phyloP scores from a whole-genome alignment of 495 filamentous ascomycete genomes.

The Thozetella sp. region DNA sequence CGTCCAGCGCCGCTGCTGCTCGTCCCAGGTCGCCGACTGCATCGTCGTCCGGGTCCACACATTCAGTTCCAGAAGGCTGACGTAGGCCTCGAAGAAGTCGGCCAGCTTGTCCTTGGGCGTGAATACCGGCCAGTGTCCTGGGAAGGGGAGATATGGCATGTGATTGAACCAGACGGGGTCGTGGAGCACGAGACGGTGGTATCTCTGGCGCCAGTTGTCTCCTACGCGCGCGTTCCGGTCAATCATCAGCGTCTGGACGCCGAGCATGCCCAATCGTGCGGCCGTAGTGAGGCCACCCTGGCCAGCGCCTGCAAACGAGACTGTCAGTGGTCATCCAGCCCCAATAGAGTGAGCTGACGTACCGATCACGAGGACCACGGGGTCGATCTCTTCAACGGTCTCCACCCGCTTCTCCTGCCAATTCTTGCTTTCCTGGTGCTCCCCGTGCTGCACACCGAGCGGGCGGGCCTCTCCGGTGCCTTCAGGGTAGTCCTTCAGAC shows the following conservation, averaged over 20 bases:
- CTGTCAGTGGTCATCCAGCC: constrained; percentile 7
- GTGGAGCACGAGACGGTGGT: constrained; percentile 66
- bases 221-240: constrained; percentile 68
- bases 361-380: constrained; percentile 70
- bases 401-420: constrained; percentile 65
- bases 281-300: constrained; percentile 62
- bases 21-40: constrained; percentile 53
- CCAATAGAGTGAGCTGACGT: constrained; percentile 17
- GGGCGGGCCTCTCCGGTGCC: constrained; percentile 45
- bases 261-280: constrained; percentile 74
- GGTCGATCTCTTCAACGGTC: constrained; percentile 54
- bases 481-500: constrained; percentile 54
- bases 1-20: constrained; percentile 60
- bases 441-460: constrained; percentile 53
- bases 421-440: constrained; percentile 44
- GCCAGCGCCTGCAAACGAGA: constrained; percentile 41
- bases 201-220: constrained; percentile 76
- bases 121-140: constrained; percentile 67
- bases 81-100: constrained; percentile 80
- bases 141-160: constrained; percentile 73
- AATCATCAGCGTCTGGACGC: constrained; percentile 63
- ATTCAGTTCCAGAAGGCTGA: constrained; percentile 71
- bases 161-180: constrained; percentile 81
- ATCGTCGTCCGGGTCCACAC: constrained; percentile 67
- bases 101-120: constrained; percentile 83